Evolutionary conservation across 1,284 basidiomycete species (phyloP), one percentile per base, ranked within the genome.

Genomic region (Tetrapyrgos nigripes): DNA sequence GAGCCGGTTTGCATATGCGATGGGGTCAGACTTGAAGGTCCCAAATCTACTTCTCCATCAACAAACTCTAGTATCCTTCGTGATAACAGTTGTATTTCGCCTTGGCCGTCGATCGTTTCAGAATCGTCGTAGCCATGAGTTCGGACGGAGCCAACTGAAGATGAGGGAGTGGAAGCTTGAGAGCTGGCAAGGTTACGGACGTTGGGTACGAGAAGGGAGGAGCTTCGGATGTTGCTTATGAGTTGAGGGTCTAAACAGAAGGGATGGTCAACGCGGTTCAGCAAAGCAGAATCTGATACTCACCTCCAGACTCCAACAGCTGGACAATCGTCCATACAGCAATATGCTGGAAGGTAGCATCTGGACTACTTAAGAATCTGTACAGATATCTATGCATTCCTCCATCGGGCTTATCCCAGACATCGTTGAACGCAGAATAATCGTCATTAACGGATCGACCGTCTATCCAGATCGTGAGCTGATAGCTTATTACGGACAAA

Each of bases 271-370:
- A 63, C 33, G 31, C 58, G 19, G 33, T 19, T 40, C n/a, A 50
- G 5, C 46, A 4, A 14, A 9, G 8, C 19, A 19, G 3, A 50
- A 37, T 27, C 44, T 50, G 14, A 26, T 8, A 69, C 81, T 61
- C 71, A 90, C 92, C 93, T 64, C 94, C 93, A 27, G 94, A 96
- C 74, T 99, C 97, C 27, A 99, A 83, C 27, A 99, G 79, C 72
- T 99, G 97, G 11, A 98, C 96, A 63, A 98, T 96, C 1, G 97
- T 98, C 96, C 96, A 98, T 44, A 99, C 96, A 28, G 97, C 97
- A 67, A 99, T 99, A 74, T 99, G 97, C 76, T 98, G 97, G 90
- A 99, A 99, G 0, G 97, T 99, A n/a, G 94, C 93, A 73, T 99
- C 97, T 17, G 93, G 82, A 69, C 92, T 95, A 56, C 91, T 94